These are phyloP conservation scores for Lophium mytilinum DNA, from an alignment of 495 filamentous ascomycete species.

Conservation along the genomic window DNA sequence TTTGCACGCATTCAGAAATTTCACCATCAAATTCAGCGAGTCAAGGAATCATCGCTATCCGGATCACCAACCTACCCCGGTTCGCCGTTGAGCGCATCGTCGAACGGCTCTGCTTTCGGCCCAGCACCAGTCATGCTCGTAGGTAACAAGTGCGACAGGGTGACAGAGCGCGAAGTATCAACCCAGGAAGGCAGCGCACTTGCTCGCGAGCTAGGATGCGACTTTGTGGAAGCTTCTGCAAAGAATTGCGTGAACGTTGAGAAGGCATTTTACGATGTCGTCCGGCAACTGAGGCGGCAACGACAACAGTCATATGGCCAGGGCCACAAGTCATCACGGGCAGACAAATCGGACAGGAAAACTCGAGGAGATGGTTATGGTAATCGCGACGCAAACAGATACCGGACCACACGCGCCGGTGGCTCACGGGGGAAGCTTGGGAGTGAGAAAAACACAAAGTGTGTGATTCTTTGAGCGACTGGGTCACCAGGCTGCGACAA, in stretches of 20 bases:
- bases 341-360: neutral
- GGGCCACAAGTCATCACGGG: neutral
- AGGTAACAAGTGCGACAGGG: slow-evolving; percentile 94
- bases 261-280: slow-evolving; percentile 97
- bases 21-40: slow-evolving; percentile 91
- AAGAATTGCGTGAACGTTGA: slow-evolving; percentile 99
- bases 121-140: slow-evolving; percentile 95
- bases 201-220: slow-evolving; percentile 86
- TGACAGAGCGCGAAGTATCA: slow-evolving; percentile 91
- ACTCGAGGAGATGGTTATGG: neutral
- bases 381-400: neutral
- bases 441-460: slow-evolving; percentile 8
- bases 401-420: neutral
- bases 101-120: slow-evolving; percentile 48
- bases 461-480: slow-evolving; percentile 15
- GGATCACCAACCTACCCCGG: slow-evolving; percentile 56
- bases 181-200: slow-evolving; percentile 91
- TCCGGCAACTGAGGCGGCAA: slow-evolving; percentile 77
- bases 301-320: slow-evolving; percentile 6
- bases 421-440: neutral
- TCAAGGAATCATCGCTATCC: slow-evolving; percentile 85
- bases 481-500: neutral
- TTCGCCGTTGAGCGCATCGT: slow-evolving; percentile 61
- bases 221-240: slow-evolving; percentile 97
- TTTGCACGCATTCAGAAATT: slow-evolving; percentile 93